Conservation (phyloP, 2,329 filamentous ascomycete genomes). For the Botrytis hyacinthi region DNA sequence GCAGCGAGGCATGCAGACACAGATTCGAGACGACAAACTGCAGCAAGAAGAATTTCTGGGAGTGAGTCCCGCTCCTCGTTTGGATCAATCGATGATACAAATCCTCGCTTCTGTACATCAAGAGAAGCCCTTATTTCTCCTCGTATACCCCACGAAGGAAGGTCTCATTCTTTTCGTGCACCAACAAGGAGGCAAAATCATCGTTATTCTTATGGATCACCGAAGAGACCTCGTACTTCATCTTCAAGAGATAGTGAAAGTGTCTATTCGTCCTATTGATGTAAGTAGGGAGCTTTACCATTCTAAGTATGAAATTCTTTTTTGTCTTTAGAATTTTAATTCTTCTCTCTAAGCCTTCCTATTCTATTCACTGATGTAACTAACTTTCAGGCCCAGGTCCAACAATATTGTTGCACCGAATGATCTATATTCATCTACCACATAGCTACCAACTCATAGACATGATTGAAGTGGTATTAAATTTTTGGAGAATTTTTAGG, state of each 20-base stretch:
- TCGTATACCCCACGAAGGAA: neutral
- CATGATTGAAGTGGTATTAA: neutral
- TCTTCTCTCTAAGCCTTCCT: no score
- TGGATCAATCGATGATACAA: neutral
- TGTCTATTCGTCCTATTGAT: neutral
- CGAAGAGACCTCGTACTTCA: neutral
- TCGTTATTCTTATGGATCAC: neutral
- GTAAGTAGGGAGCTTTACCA: rapidly evolving
- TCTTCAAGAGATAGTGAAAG: neutral
- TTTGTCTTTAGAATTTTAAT: no score
- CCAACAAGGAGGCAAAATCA: neutral
- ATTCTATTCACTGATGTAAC: no score
- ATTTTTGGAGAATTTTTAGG: neutral
- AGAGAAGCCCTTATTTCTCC: neutral
- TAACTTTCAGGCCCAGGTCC: no score
- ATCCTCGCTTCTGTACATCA: neutral
- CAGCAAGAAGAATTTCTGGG: neutral
- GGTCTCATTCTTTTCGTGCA: neutral
- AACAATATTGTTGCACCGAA: no score
- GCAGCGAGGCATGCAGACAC: neutral
- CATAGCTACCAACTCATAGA: no score
- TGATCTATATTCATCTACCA: no score
- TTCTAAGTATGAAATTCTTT: neutral
- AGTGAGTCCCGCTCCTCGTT: no score
- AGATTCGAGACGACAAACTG: neutral